Evolutionary conservation across 2,329 filamentous ascomycete species (phyloP), one percentile per base, ranked within the genome.

Genomic region (Exophiala dermatitidis): DNA sequence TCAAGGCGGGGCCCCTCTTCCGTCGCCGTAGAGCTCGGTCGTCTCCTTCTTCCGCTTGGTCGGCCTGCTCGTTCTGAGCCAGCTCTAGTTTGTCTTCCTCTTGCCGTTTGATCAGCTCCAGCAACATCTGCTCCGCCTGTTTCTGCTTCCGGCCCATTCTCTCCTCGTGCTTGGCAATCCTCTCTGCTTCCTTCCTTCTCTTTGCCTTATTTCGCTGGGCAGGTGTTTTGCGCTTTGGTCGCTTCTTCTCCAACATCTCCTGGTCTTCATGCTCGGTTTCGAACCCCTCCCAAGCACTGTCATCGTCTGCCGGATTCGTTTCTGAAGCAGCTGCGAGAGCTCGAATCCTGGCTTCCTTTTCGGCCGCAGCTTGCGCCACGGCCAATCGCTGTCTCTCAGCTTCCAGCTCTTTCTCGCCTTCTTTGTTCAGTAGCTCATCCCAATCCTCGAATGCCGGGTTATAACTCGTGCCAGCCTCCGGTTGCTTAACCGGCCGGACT

Each of bases 391-490:
- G 82, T 67, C 82, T 80, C 71, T 97, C 91, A 0, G 83, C 81
- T 59, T 85, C 86, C 1, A 96, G 75, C 9, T 86, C 90, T 70
- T 87, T 88, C 52, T 84, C 79, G 43, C 88, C 86, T 69, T 94
- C 88, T 40, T 81, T 76, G 19, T 80, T 77, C 42, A 95, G 74
- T 10, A 91, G 80, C 5, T 81, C 77, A 63, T 90, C 85, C 78
- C 94, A 98, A 59, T 95, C 90, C 59, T 82, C 79, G 63, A 94
- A 94, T 4, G 81, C 75, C 0, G 93, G 93, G 68, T 98, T 98
- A 74, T 98, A 98, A 63, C 88, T 95, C 69, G 85, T 88, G 54
- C 88, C 90, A 10, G 85, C 88, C 4, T 83, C 79, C 1, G 93
- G 93, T 65, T 83, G 86, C 57, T 79, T 77, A 0, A 98, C 86